Conservation (phyloP, 169 alveolate species). For the Perkinsus olseni region DNA sequence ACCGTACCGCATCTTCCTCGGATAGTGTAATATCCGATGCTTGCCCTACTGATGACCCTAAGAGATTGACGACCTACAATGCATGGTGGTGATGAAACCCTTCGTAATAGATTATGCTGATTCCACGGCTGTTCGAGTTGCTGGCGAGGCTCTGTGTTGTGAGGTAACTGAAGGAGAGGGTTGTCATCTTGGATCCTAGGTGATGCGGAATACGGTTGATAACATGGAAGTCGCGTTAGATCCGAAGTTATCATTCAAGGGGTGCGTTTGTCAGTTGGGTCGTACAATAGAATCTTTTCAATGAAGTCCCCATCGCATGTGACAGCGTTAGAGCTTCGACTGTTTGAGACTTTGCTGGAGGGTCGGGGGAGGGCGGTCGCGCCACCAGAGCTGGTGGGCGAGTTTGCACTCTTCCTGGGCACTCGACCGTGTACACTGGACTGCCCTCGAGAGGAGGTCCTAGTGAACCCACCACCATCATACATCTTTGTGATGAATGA, state of each 20-base stretch:
- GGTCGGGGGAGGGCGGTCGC: not conserved
- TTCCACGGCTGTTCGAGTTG: not conserved
- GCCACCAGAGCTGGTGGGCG: not conserved
- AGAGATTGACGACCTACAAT: not conserved
- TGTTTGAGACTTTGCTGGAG: not conserved
- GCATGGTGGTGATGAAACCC: not conserved
- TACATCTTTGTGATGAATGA: not conserved
- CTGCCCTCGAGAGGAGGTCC: not conserved
- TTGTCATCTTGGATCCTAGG: not conserved
- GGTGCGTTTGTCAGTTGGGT: too few species aligned
- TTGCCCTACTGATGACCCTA: not conserved
- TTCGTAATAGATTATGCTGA: not conserved
- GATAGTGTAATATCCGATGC: not conserved
- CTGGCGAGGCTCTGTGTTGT: not conserved
- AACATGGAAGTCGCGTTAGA: too few species aligned
- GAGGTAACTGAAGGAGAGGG: not conserved
- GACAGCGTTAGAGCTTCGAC: not conserved
- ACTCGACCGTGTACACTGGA: not conserved
- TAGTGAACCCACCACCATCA: not conserved
- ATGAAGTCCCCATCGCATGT: not conserved
- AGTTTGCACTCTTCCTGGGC: not conserved
- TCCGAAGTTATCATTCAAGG: too few species aligned
- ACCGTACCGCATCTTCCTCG: too few species aligned
- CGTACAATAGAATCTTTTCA: too few species aligned
- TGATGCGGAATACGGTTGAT: not conserved